Base-by-base conservation (phyloP, 2,329 filamentous ascomycete genomes). In the Apiospora sp. region DNA sequence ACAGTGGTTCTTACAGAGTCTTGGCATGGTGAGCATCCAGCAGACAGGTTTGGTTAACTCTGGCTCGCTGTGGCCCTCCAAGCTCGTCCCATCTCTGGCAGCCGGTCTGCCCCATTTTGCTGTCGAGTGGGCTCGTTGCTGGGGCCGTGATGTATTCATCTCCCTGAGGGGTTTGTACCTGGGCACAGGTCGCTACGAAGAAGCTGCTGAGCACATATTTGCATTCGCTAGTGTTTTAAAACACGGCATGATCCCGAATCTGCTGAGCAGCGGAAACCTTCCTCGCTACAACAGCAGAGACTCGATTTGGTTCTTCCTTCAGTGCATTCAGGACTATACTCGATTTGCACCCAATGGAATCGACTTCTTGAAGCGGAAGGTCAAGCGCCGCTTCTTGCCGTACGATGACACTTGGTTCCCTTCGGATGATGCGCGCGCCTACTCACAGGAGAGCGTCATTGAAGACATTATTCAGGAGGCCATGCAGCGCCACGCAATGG, bases 101-200 rank as follows among this genome's bases (percentile, higher is more conserved):
- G 96, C 96, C 44, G 96, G 96, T 22, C 85, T 99, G 67, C 96
- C 96, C 48, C 96, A 99, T 82, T 99, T 99, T 80, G 90, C 96
- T 0, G 92, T 94, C 12, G 92, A 95, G 78, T 99, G 96, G 95
- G 95, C 96, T 69, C 90, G 96, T 78, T 98, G 96, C 82, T 99
- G 96, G 96, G 96, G 97, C 10, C 92, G 96, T 72, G 96, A 99
- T 81, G 94, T 98, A 16, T 98, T 98, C 82, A 99, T 99, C 75
- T 96, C 96, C 19, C 90, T 98, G 54, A 92, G 96, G 69, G 96
- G 96, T 61, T 87, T 99, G n/a, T 94, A 94, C 76, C 89, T 99
- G 48, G 95, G 94, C 54, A 98, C 96, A 14, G 94, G 95, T 1
- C 92, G 96, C 12, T 98, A 93, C 78, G 90, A 89, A 2, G 95